Conservation (phyloP, 164 flowering plant species). For the Dillenia turbinata region DNA sequence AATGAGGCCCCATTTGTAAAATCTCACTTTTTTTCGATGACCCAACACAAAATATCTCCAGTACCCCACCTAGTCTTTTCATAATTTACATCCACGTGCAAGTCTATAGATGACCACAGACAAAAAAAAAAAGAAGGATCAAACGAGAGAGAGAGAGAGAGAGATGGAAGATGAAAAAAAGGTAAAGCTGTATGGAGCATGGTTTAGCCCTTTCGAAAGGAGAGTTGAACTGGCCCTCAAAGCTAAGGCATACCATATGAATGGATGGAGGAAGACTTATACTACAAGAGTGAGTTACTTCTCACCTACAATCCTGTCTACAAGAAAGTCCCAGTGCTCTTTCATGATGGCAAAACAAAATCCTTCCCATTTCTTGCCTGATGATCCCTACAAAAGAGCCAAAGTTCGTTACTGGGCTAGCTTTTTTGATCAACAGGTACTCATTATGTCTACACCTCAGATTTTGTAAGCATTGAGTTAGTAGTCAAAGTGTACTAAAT, state of each 20-base stretch:
- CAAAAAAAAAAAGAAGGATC: too few relatives aligned
- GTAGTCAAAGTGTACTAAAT: too few relatives aligned
- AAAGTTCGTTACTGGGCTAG: conserved; percentile 34
- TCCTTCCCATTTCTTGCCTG: conserved; percentile 19
- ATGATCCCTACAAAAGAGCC: conserved; percentile 33
- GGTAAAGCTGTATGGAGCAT: conserved; percentile 16
- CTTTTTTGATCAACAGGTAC: conserved; percentile 20
- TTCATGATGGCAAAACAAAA: conserved; percentile 21
- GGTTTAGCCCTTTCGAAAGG: conserved; percentile 14
- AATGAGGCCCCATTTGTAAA: too few relatives aligned
- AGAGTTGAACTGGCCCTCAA: conserved; percentile 28
- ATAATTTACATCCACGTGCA: too few relatives aligned
- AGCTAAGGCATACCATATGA: conserved; percentile 24
- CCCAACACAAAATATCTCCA: too few relatives aligned
- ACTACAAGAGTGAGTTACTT: conserved; percentile 20
- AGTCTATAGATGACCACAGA: too few relatives aligned
- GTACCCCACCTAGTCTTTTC: too few relatives aligned
- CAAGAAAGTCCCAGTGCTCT: conserved; percentile 35
- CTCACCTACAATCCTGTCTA: conserved; percentile 31
- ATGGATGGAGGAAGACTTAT: conserved; percentile 26
- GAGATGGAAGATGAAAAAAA: conserved; percentile 14
- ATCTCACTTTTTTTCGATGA: too few relatives aligned
- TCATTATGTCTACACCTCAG: too few relatives aligned
- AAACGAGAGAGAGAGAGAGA: not conserved
- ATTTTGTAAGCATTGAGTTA: too few relatives aligned